phyloP scores from a whole-genome alignment of 257 asterid species.

The Penstemon barbatus region DNA sequence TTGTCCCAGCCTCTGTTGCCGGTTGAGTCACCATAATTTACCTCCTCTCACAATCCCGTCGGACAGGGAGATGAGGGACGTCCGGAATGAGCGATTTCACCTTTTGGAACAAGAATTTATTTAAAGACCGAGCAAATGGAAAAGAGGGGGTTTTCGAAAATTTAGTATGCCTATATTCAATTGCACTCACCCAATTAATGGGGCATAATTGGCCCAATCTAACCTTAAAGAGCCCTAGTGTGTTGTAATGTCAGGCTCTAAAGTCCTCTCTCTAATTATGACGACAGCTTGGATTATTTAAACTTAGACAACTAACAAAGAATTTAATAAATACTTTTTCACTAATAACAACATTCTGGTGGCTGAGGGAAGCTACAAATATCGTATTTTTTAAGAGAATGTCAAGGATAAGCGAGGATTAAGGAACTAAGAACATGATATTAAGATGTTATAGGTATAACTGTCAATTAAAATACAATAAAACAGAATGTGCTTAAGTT shows the following conservation, averaged over 20 bases:
- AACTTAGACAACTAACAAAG: conserved; percentile 22
- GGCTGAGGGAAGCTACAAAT: conserved; percentile 5
- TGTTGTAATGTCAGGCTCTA: conserved; percentile 25
- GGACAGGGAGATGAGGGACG: no score
- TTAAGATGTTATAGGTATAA: not conserved
- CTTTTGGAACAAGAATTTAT: no score
- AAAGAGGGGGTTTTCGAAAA: no score
- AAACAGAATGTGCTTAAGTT: not conserved
- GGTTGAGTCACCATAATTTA: no score
- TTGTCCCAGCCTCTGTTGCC: no score
- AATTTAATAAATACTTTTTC: not conserved
- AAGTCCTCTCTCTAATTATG: not conserved
- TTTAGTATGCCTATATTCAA: no score
- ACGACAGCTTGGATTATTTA: conserved; percentile 16
- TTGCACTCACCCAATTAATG: no score
- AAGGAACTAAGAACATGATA: not conserved
- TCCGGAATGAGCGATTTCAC: no score
- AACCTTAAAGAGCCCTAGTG: conserved; percentile 14
- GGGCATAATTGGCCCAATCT: not conserved
- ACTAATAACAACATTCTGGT: conserved; percentile 17
- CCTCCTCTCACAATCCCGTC: no score
- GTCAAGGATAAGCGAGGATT: no score
- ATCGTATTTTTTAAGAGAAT: not conserved
- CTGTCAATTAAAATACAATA: not conserved
- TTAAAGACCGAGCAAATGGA: no score